Base-by-base conservation (phyloP, 2,329 filamentous ascomycete genomes). In the Neonectria faginata region DNA sequence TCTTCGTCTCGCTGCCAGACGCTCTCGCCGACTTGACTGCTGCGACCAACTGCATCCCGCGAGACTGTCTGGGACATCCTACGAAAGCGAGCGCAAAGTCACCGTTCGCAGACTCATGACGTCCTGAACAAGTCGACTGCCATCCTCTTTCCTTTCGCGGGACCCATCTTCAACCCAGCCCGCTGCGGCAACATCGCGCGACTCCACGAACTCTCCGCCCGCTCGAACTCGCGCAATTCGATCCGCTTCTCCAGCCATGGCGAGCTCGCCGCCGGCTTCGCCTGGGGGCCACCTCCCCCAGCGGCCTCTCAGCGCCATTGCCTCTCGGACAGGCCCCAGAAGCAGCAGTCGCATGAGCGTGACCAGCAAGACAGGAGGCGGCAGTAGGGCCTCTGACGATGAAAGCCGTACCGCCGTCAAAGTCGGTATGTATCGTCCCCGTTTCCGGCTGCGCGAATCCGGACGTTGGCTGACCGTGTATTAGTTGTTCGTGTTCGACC, bases 401-500 rank as follows among this genome's bases (percentile, higher is more conserved):
- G 94, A 97, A 78, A 87, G 86, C 67, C 94, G 92, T 78, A 97
- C 94, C 7, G 92, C 94, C 27, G 94, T 97, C 81, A 96, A 93
- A 95, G 94, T 97, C 78, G 94, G 94, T 97, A 88, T 74, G 94
- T 92, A 57, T 70, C 67, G 61, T 47, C 51, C n/a, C 16, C 39
- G 20, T 53, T 25, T 20, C 57, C 29, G 25, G 31, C 53, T 11
- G 12, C 12, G 25, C 39, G 54, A 18, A 44, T 45, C 57, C 16
- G 18, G 57, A 41, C 60, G 44, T n/a, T 56, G 29, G 29, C 29
- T 29, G 53, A 65, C 52, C 18, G 53, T n/a, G 3, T 7, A 3
- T 6, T 78, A 98, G 96, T 92, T 78, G 93, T 99, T 74, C 94
- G 96, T 78, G 91, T 98, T 53, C 93, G 96, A 73, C 96, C 96